phyloP scores from a whole-genome alignment of 176 grass and related monocot species.

The Ananas comosus region DNA sequence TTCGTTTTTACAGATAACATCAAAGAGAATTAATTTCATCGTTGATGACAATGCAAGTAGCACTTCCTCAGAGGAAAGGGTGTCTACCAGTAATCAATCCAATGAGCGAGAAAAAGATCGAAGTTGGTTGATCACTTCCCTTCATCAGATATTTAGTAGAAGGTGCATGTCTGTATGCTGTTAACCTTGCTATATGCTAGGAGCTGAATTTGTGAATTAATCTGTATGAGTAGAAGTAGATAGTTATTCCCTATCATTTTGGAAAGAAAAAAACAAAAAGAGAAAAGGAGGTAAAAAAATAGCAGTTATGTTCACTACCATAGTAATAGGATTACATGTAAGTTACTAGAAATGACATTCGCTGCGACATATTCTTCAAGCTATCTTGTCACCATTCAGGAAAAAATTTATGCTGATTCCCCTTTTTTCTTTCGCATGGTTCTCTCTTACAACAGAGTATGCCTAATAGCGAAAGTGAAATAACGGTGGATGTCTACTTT shows the following conservation, averaged over 20 bases:
- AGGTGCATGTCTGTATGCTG: constrained; percentile 38
- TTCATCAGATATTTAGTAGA: constrained; percentile 96
- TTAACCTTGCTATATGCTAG: constrained; percentile 7
- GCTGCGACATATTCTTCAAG: too few species aligned
- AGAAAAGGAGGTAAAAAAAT: too few species aligned
- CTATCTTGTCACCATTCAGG: too few species aligned
- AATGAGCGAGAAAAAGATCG: constrained; percentile 74
- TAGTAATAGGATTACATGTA: too few species aligned
- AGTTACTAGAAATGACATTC: too few species aligned
- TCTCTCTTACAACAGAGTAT: background rate
- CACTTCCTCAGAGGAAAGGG: constrained; percentile 34
- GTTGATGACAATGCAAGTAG: constrained; percentile 53
- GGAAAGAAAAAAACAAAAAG: too few species aligned
- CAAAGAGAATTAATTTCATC: constrained; percentile 97
- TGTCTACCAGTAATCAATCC: constrained; percentile 45
- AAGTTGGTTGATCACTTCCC: constrained; percentile 95
- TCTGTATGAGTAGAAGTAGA: too few species aligned
- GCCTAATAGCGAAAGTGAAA: background rate
- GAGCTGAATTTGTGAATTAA: background rate
- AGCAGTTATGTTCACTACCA: too few species aligned
- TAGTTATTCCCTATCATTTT: too few species aligned
- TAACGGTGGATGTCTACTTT: background rate
- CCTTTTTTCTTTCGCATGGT: too few species aligned
- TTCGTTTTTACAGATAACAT: constrained; percentile 52
- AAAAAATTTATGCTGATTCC: too few species aligned